Conservation (phyloP, 2,329 filamentous ascomycete species). For the Aspergillus latus region DNA sequence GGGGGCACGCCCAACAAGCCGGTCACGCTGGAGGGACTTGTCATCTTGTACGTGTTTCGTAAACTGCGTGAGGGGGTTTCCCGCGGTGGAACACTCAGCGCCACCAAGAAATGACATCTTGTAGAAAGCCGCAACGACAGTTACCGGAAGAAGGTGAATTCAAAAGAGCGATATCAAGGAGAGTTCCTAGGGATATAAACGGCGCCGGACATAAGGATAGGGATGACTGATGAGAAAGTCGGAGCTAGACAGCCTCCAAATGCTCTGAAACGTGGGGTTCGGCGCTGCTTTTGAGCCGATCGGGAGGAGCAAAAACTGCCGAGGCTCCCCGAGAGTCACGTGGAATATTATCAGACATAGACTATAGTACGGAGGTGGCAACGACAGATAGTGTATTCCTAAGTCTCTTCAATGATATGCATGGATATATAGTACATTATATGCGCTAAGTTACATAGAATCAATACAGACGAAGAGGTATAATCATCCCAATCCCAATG, state of each 20-base stretch:
- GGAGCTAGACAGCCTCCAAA: conserved; percentile 12
- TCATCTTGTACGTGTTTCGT: conserved; percentile 97
- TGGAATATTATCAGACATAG: conserved; percentile 2
- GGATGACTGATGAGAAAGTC: conserved; percentile 8
- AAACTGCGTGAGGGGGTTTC: conserved; percentile 95
- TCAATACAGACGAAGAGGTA: background rate
- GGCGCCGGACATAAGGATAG: conserved; percentile 3
- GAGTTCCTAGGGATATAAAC: conserved; percentile 5
- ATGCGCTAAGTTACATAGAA: background rate
- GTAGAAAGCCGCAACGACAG: conserved; percentile 3
- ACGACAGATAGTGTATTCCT: too few species aligned
- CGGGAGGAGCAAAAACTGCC: conserved; percentile 19
- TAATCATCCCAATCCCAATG: background rate
- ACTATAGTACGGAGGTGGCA: background rate
- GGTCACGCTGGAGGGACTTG: conserved; percentile 88
- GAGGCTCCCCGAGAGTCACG: conserved; percentile 27
- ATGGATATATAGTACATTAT: background rate
- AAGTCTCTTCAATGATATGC: background rate
- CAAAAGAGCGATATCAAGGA: background rate
- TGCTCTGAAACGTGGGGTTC: conserved; percentile 26
- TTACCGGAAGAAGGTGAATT: background rate
- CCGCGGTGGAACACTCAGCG: conserved; percentile 93
- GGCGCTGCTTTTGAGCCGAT: conserved; percentile 21
- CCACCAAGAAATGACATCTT: conserved; percentile 94
- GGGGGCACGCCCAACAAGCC: conserved; percentile 73